Evolutionary conservation across 495 filamentous ascomycete genomes (phyloP).

Genomic region (Penicillium waksmanii): DNA sequence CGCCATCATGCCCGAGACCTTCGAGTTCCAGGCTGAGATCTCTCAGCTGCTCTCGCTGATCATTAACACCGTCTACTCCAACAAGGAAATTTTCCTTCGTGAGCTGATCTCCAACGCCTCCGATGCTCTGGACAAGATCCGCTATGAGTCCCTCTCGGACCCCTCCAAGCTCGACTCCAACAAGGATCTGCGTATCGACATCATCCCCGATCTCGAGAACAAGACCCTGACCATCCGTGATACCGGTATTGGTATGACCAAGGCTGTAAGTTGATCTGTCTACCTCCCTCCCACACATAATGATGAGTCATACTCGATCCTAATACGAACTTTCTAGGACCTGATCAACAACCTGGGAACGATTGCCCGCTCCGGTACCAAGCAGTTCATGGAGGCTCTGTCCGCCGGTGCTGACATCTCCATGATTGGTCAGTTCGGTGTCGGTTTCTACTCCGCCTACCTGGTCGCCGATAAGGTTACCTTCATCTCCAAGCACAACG

Average conservation of each 20-base stretch:
- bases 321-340: slow-evolving; percentile 57
- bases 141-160: slow-evolving; percentile 96
- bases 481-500: slow-evolving; percentile 96
- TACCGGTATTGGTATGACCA: slow-evolving; percentile 99
- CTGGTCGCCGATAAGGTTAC: slow-evolving; percentile 96
- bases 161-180: slow-evolving; percentile 92
- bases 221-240: slow-evolving; percentile 97
- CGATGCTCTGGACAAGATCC: slow-evolving; percentile 99
- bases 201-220: slow-evolving; percentile 92
- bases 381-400: slow-evolving; percentile 99
- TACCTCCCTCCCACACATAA: not conserved
- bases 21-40: slow-evolving; percentile 99
- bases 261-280: slow-evolving; percentile 75
- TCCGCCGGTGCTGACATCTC: slow-evolving; percentile 98
- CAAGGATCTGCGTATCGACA: slow-evolving; percentile 98
- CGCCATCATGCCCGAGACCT: slow-evolving; percentile 86
- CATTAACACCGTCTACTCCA: slow-evolving; percentile 99
- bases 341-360: slow-evolving; percentile 99
- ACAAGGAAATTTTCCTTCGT: slow-evolving; percentile 99
- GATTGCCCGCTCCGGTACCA: slow-evolving; percentile 97
- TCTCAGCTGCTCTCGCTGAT: slow-evolving; percentile 99
- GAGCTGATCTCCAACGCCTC: slow-evolving; percentile 97
- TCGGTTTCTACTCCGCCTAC: slow-evolving; percentile 99
- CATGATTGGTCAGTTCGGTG: slow-evolving; percentile 99
- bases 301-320: slow-evolving; percentile 8